A percentile compares a stretch with the other conserved stretches of the same genome.
Evolutionary conservation across 2,329 filamentous ascomycete genomes (phyloP).

Genomic region (Lachnellula occidentalis): DNA sequence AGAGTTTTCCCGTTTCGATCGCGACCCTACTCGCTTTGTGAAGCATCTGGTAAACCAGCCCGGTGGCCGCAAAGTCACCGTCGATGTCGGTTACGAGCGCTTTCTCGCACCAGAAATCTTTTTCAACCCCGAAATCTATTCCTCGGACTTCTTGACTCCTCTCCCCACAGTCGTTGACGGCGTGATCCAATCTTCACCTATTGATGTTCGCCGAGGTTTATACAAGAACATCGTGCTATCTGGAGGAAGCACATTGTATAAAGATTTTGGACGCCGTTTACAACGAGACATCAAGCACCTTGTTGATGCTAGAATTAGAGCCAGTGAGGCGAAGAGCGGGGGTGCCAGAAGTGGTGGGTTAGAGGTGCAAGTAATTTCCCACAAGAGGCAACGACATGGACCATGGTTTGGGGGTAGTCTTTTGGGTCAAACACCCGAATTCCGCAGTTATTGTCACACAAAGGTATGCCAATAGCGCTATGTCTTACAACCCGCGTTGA

Average conservation of each 20-base stretch:
- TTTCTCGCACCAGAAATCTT: slow-evolving; percentile 99
- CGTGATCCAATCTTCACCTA: slow-evolving; percentile 95
- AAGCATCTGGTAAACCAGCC: slow-evolving; percentile 84
- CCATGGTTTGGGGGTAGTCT: slow-evolving; percentile 98
- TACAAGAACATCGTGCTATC: slow-evolving; percentile 99
- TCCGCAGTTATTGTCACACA: slow-evolving; percentile 97
- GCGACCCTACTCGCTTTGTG: slow-evolving; percentile 83
- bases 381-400: slow-evolving; percentile 94
- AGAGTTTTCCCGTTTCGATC: slow-evolving; percentile 92
- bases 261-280: slow-evolving; percentile 92
- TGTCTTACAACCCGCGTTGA: background rate
- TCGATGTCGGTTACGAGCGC: slow-evolving; percentile 95
- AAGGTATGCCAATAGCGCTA: slow-evolving; percentile 43
- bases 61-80: slow-evolving; percentile 75
- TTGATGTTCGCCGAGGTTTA: slow-evolving; percentile 90
- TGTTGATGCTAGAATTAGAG: slow-evolving; percentile 86
- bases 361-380: slow-evolving; percentile 94
- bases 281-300: slow-evolving; percentile 96
- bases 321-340: slow-evolving; percentile 85
- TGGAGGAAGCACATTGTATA: slow-evolving; percentile 94
- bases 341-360: slow-evolving; percentile 85
- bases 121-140: slow-evolving; percentile 99
- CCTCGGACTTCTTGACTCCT: slow-evolving; percentile 94
- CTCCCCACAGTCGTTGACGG: slow-evolving; percentile 90
- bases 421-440: slow-evolving; percentile 94